Base-by-base conservation (phyloP, 345 rosid species). In the Cochlearia excelsa region DNA sequence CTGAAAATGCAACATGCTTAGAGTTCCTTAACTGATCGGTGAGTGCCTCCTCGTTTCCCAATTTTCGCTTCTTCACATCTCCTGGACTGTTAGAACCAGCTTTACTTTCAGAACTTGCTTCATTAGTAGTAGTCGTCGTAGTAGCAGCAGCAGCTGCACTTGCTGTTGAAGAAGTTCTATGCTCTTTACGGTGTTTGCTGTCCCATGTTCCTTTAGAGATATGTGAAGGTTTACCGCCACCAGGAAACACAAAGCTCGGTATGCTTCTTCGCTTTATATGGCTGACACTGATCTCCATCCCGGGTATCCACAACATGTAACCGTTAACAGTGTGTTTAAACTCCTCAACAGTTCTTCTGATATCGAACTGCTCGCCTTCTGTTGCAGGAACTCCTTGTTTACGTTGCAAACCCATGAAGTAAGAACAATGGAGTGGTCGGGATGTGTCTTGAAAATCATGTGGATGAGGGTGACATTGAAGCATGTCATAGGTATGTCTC, bases 331-430 rank as follows among this genome's bases (percentile, higher is more conserved):
- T 53, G 55, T 44, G 70, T 72, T 87, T 89, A 70, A 93, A 87
- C 71, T 89, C 97, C 39, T 87, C 91, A 35, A 93, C 97, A 10
- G 99, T 89, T 68, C 79, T 54, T 78, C 97, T 82, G 58, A 93
- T 93, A 81, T 93, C 95, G 35, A 93, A 89, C 44, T 73, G 94
- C 68, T 73, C 90, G 4, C 90, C 86, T 75, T 78, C 97, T 65
- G 77, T 77, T 56, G 71, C 88, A 28, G 88, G 78, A 77, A 77
- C 82, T 72, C 95, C 99, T 75, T 83, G 97, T 70, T 84, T 93
- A 37, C 95, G 88, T 66, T 93, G 99, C 79, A 93, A 75, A 33
- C 97, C 99, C 99, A 93, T 93, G 70, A 89, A 93, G 74, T 85
- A 89, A 23, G 80, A 80, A 75, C 83, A 80, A 68, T 74, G 79